Evolutionary conservation across 73 alveolate species (phyloP).

Genomic region (Paramecium sexaurelia): DNA sequence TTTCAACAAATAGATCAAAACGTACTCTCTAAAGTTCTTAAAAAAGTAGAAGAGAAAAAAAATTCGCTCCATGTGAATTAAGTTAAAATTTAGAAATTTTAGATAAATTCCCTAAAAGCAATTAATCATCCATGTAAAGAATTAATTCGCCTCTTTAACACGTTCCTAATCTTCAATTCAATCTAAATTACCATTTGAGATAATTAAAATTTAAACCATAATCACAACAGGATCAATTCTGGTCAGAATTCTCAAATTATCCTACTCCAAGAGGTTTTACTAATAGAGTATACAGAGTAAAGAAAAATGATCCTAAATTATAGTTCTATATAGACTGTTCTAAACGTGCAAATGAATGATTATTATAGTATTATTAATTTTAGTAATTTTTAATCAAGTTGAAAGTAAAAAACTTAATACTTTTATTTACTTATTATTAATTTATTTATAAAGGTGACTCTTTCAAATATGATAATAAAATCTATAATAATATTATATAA

Average conservation of each 20-base stretch:
- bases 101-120: neutral
- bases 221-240: neutral
- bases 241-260: neutral
- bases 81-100: neutral
- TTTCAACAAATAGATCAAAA: neutral
- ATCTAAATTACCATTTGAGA: conserved; percentile 8
- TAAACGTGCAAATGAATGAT: neutral
- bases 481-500: no score
- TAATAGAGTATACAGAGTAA: neutral
- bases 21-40: neutral
- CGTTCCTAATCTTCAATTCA: conserved; percentile 1
- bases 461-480: no score
- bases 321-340: conserved; percentile 23
- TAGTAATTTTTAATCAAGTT: neutral
- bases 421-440: no score
- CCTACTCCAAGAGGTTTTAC: neutral
- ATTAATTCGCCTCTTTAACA: neutral
- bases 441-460: no score
- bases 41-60: neutral
- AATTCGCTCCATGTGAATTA: neutral
- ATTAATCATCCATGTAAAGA: neutral
- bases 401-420: no score
- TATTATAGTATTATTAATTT: neutral
- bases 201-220: neutral
- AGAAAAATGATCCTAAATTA: neutral